Evolutionary conservation across 768 basidiomycete genomes (phyloP).

Genomic region (Boletus patriciae): DNA sequence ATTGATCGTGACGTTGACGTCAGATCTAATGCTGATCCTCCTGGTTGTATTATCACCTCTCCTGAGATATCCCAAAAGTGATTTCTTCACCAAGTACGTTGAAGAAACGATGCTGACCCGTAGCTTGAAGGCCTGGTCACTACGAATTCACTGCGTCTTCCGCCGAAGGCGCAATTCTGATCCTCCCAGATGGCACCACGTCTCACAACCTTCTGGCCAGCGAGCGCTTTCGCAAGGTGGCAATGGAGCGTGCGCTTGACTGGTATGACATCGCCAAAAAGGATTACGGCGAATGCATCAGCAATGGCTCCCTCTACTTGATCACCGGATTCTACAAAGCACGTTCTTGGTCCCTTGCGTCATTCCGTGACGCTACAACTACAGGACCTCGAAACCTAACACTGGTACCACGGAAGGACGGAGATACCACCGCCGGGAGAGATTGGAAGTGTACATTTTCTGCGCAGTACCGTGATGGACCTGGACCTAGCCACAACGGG

Average conservation of each 20-base stretch:
- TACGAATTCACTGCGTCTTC: background rate
- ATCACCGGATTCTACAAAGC: too few species aligned
- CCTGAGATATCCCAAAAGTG: background rate
- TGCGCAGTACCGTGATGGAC: background rate
- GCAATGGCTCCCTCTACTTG: too few species aligned
- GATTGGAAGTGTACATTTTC: background rate
- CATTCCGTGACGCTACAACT: too few species aligned
- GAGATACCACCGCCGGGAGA: background rate
- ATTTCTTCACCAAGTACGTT: background rate
- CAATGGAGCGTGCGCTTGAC: too few species aligned
- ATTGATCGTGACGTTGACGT: background rate
- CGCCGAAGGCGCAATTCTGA: conserved; percentile 28
- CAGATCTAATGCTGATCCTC: background rate
- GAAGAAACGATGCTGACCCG: background rate
- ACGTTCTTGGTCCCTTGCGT: too few species aligned
- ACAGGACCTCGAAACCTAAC: too few species aligned
- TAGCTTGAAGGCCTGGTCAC: background rate
- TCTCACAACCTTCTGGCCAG: conserved; percentile 13
- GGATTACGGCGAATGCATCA: too few species aligned
- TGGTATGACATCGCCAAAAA: too few species aligned
- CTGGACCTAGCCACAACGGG: background rate
- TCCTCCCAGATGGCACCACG: conserved; percentile 30
- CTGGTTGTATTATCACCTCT: background rate
- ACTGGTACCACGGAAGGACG: too few species aligned
- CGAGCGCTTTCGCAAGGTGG: conserved; percentile 2